Base-by-base conservation (phyloP, 2,329 filamentous ascomycete species). In the Neopestalotiopsis sp. region DNA sequence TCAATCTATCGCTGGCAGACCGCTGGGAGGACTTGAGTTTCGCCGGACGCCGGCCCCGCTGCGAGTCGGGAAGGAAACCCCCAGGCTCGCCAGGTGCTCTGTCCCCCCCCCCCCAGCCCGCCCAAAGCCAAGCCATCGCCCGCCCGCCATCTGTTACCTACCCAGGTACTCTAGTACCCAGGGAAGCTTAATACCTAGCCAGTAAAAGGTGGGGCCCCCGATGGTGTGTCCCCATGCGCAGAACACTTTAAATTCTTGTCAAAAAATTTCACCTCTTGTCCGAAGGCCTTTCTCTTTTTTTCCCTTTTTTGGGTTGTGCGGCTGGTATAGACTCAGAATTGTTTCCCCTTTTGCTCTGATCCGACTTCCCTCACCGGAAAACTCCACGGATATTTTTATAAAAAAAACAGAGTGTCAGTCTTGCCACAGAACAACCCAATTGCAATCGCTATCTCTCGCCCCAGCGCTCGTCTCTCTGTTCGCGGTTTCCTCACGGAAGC, bases 301-400 rank as follows among this genome's bases (percentile, higher is more conserved):
- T 82, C 77, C 81, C 78, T 83, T 88, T 86, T 84, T 83, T 87
- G 88, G 89, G 87, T 93, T 86, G 91, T 94, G 92, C 92, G 92
- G 92, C 91, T 59, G 90, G 90, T 89, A 91, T 89, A 86, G 91
- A 88, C 83, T 82, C 79, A 83, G 86, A 28, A 82, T 58, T 20
- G 84, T 88, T 88, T 88, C 89, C 91, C 91, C 90, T 93, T 91
- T 94, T 94, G 91, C 92, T 92, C 91, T 88, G 86, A 86, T 90
- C 85, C 84, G 79, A 62, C 14, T 79, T 79, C 77, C 73, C 76
- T 79, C 73, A 79, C 85, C 81, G 82, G 87, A 85, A 83, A 30
- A 5, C 79, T 78, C 76, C 81, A 90, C 86, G 85, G 84, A 87
- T 84, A 72, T 73, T 72, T 72, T 74, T 28, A 28, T 28, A 28